Evolutionary conservation across 2,329 filamentous ascomycete genomes (phyloP), one percentile per base, ranked within the genome.

Genomic region (Thyridium curvatum): DNA sequence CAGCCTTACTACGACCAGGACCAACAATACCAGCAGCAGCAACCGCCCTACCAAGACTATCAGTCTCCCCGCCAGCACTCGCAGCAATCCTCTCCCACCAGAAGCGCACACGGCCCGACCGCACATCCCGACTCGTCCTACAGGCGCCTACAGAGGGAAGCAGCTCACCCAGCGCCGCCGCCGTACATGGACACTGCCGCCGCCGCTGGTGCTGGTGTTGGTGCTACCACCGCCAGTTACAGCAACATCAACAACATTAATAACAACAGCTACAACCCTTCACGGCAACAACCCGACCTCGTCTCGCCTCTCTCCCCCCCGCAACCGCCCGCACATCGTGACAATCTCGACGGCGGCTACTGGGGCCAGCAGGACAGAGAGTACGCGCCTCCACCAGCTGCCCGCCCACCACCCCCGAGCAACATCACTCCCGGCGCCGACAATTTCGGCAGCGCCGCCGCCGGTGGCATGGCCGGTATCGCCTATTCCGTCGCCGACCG

Each of bases 391-490:
- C 30, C 44, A 39, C 38, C 21, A 12, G 32, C 31, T 7, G 14
- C 41, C 35, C 50, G 44, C 37, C 45, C 50, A 40, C 47, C 46
- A n/a, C 47, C 59, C 16, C 54, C 53, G 35, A 59, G 54, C 47
- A 69, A 62, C 51, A 61, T 68, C 40, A 83, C 79, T 1, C 77
- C 79, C 2, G 81, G 77, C 28, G 71, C 77, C 44, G 81, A 87
- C 61, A 86, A 86, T 55, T 77, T 82, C 46, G 71, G 81, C 43
- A 68, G 77, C 36, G 59, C 66, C 30, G 77, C 82, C 13, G 69
- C 72, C 16, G 82, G 80, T 49, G 82, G 80, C 40, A 79, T 87
- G 59, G 70, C 80, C 21, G 81, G 80, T 39, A 77, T 86, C 43
- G 82, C 83, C 30, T 69, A 80, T 51, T 76, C 68, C 40, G 75